These are phyloP conservation scores for Starmerella vitae DNA, from an alignment of 805 yeast species.

Conservation along the genomic window DNA sequence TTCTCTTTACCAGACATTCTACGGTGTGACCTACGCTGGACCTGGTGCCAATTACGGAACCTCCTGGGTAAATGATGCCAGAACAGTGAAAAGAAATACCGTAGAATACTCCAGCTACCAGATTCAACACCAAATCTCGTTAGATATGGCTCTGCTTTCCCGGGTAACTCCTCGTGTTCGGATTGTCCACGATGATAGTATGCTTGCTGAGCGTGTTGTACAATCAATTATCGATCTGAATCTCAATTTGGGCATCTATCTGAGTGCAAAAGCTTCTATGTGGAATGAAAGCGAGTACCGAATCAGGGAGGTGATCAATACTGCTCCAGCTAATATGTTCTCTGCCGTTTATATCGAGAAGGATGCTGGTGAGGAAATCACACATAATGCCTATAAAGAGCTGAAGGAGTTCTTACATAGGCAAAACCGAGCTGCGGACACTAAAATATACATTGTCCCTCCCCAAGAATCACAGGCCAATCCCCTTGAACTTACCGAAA, in stretches of 20 bases:
- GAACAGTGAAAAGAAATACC: neutral
- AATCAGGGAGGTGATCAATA: slow-evolving; percentile 7
- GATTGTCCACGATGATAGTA: slow-evolving; percentile 46
- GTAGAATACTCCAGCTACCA: neutral
- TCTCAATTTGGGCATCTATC: slow-evolving; percentile 41
- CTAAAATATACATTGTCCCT: neutral
- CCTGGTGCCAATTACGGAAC: neutral
- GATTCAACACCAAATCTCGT: slow-evolving; percentile 33
- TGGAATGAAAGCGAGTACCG: slow-evolving; percentile 3
- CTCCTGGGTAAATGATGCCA: neutral
- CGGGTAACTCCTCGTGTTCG: slow-evolving; percentile 45
- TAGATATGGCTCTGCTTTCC: slow-evolving; percentile 46
- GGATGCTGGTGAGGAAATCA: neutral
- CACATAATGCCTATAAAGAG: neutral
- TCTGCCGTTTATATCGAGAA: slow-evolving; percentile 5
- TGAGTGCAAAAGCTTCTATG: slow-evolving; percentile 51
- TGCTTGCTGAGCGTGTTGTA: slow-evolving; percentile 40
- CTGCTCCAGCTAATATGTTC: slow-evolving; percentile 3
- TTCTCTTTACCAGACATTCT: slow-evolving; percentile 7
- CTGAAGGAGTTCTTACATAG: slow-evolving; percentile 1
- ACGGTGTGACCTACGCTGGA: slow-evolving; percentile 13
- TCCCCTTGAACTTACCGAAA: slow-evolving; percentile 5
- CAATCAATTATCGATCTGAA: slow-evolving; percentile 39
- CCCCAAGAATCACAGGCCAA: slow-evolving; percentile 7
- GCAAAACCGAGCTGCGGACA: neutral